Evolutionary conservation across 805 yeast species (phyloP), one percentile per base, ranked within the genome.

Genomic region (Henningerozyma blattae): DNA sequence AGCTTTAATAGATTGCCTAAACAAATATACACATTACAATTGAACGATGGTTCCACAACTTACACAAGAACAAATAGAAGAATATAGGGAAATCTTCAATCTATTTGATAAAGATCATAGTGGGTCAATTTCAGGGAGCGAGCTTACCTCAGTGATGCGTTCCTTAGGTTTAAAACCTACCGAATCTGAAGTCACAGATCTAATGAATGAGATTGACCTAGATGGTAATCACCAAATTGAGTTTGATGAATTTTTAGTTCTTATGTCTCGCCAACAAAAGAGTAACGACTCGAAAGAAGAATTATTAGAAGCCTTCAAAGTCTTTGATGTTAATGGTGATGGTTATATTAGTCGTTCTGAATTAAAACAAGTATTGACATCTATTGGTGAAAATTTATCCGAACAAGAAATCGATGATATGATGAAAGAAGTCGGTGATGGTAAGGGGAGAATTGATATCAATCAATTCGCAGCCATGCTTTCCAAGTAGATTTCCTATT

Each of bases 231-330:
- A 95, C 27, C 68, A 74, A 48, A 80, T 81, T 46, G 91, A 81
- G 52, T 81, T 81, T 58, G 69, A 82, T 30, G 91, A 81, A 59
- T 81, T 81, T 52, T 65, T 81, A 47, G 80, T 89, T 19, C 70
- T 81, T 71, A 81, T 81, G 91, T 81, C 83, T 22, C 72, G 89
- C 52, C 93, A 91, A 56, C 76, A 87, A 74, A 86, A 83, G 64
- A 94, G 87, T 50, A 85, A 89, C 41, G 98, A 91, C 58, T 78
- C 91, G 22, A 96, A 89, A 61, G 96, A 93, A 47, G 98, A 91
- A 62, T 77, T 89, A 43, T 74, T 89, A 42, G 98, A 91, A 64
- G 97, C 98, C 5, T 89, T 89, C 70, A 89, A 86, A 65, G 98
- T 91, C 29, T 89, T 89, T 56, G 98, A 89, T 66, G 72, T 77